Evolutionary conservation across 192 early-diverging fungal species (phyloP), one percentile per base, ranked within the genome.

Genomic region (Umbelopsis sp.): DNA sequence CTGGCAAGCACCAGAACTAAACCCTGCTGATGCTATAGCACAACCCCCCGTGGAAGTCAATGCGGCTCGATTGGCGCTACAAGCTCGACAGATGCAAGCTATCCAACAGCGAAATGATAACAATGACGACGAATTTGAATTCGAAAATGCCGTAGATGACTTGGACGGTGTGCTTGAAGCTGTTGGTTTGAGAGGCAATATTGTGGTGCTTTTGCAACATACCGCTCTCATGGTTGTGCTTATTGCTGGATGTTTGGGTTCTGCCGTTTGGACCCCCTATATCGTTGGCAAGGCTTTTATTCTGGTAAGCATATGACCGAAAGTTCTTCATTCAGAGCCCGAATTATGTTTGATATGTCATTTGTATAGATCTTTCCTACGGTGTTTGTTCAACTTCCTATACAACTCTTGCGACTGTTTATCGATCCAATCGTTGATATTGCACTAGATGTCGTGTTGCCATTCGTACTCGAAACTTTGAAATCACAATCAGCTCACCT

Each of bases 131-230:
- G 78, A 80, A 15, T 71, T 80, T 37, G 86, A 83, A 67, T 78
- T 85, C n/a, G 84, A 90, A 51, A 70, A 81, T 51, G 81, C 80
- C 15, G 89, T 83, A 64, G 91, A 91, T 35, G 91, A 85, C 21
- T 78, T 89, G 9, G 91, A 93, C 48, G 91, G 89, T 5, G 79
- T 93, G n/a, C 71, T 97, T 37, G 96, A 97, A 55, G 89, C 94
- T n/a, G 84, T 98, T 58, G 97, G 97, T 10, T 86, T 99, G 74
- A 85, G 91, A 8, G 97, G 97, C 0, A 92, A 95, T 15, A 68
- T 91, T n/a, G 82, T 88, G 74, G 84, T 91, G 66, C 73, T 97
- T 0, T 49, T 91, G 11, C 93, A 95, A 72, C 93, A 95, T 75
- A 92, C 93, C 52, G 82, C 90, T 9, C 83, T 96, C 22, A 93